Percentiles rank a stretch among this genome's conserved stretches.
Conservation (phyloP, 139 green algal species). For the Edaphochlamys debaryana region DNA sequence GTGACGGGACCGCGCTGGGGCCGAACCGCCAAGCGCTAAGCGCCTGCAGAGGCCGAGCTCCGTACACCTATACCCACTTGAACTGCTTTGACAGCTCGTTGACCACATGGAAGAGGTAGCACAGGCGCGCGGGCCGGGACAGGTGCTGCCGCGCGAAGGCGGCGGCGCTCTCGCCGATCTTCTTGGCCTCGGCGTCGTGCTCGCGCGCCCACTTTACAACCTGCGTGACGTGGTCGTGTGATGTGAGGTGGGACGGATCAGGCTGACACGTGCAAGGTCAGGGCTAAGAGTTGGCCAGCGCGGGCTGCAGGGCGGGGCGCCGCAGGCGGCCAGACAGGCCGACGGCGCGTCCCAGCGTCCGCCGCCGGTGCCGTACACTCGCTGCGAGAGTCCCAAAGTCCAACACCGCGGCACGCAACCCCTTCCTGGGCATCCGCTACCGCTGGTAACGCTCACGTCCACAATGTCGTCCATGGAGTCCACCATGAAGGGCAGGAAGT, state of each 20-base stretch:
- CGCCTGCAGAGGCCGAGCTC: no score
- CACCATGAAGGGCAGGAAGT: constrained; percentile 38
- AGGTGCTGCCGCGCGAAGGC: constrained; percentile 32
- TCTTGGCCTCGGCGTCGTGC: constrained; percentile 16
- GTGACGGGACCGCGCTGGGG: background rate
- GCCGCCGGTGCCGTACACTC: no score
- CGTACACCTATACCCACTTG: background rate
- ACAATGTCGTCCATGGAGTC: constrained; percentile 31
- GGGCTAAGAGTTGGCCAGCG: no score
- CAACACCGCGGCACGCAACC: no score
- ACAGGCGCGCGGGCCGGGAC: constrained; percentile 26
- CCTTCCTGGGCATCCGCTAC: no score
- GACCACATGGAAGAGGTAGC: constrained; percentile 42
- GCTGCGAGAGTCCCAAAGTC: no score
- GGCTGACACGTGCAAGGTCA: no score
- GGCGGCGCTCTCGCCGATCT: background rate
- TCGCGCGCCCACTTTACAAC: constrained; percentile 14
- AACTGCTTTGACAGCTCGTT: constrained; percentile 1
- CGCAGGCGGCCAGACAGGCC: no score
- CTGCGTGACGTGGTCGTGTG: no score
- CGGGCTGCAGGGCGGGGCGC: background rate
- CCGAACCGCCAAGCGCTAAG: background rate
- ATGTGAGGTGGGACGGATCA: no score
- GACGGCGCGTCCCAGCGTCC: no score
- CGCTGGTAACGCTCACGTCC: no score